Evolutionary conservation across 345 rosid species (phyloP).

Genomic region (Eucalyptus virginea): DNA sequence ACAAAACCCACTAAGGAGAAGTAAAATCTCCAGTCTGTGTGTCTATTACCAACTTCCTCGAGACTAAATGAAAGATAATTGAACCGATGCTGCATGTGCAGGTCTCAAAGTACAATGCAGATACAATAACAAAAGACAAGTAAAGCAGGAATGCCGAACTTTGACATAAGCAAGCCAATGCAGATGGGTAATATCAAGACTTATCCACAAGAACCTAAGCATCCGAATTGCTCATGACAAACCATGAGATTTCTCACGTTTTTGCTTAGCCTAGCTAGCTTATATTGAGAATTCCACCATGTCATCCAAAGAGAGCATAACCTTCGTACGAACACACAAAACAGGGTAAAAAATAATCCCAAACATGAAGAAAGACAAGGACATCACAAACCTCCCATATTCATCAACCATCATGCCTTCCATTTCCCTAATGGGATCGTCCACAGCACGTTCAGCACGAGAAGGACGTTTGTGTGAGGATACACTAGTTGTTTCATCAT

Average conservation of each 20-base stretch:
- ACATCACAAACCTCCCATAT: constrained; percentile 74
- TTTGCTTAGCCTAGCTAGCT: background rate
- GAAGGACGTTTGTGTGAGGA: constrained; percentile 74
- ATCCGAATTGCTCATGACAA: background rate
- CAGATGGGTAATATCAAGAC: background rate
- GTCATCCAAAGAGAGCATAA: background rate
- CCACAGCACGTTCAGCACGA: constrained; percentile 81
- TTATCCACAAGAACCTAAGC: background rate
- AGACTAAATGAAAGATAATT: background rate
- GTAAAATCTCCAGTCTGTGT: background rate
- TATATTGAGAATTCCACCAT: background rate
- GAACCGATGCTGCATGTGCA: background rate
- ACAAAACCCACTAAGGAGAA: background rate
- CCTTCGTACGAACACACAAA: background rate
- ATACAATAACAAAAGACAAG: background rate
- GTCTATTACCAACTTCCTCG: background rate
- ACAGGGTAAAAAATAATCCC: background rate
- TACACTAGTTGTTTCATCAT: constrained; percentile 51
- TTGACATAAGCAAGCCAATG: background rate
- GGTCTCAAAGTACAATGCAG: background rate
- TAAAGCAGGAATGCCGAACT: background rate
- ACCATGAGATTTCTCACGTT: background rate
- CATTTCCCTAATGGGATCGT: constrained; percentile 96
- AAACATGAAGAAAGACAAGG: background rate
- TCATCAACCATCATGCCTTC: constrained; percentile 99